These are phyloP conservation scores for Fistulinella cinereoalba DNA, from an alignment of 1,284 basidiomycete species.

Conservation along the genomic window DNA sequence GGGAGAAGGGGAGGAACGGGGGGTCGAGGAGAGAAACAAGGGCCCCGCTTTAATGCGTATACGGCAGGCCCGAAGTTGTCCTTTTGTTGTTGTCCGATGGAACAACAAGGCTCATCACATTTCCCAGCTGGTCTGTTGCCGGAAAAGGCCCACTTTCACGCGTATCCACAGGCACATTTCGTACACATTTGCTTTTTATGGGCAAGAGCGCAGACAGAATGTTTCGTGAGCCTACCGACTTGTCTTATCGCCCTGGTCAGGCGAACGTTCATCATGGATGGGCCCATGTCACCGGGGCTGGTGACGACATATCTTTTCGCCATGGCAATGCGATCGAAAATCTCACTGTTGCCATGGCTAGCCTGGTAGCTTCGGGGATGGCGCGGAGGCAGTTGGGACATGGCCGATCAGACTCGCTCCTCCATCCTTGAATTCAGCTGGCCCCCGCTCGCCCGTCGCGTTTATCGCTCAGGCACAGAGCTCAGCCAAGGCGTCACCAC, in stretches of 20 bases:
- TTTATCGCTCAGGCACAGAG: no score
- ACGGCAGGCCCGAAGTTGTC: not conserved
- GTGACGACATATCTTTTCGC: not conserved
- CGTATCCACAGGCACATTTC: not conserved
- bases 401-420: not conserved
- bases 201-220: not conserved
- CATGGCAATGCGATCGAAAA: slow-evolving; percentile 7
- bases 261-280: not conserved
- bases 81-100: not conserved
- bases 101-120: not conserved
- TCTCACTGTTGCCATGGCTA: slow-evolving; percentile 13
- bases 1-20: not conserved
- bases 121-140: not conserved
- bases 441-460: no score
- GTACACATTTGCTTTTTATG: not conserved
- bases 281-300: not conserved
- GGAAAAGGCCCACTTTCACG: not conserved
- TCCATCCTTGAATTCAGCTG: no score
- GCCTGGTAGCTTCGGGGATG: not conserved
- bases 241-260: not conserved
- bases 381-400: not conserved
- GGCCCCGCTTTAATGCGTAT: slow-evolving; percentile 3
- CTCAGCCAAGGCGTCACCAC: no score
- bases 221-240: not conserved
- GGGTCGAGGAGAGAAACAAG: slow-evolving; percentile 14